These are phyloP conservation scores for Aureobasidium sp. DNA, from an alignment of 2,329 filamentous ascomycete species.

Conservation along the genomic window DNA sequence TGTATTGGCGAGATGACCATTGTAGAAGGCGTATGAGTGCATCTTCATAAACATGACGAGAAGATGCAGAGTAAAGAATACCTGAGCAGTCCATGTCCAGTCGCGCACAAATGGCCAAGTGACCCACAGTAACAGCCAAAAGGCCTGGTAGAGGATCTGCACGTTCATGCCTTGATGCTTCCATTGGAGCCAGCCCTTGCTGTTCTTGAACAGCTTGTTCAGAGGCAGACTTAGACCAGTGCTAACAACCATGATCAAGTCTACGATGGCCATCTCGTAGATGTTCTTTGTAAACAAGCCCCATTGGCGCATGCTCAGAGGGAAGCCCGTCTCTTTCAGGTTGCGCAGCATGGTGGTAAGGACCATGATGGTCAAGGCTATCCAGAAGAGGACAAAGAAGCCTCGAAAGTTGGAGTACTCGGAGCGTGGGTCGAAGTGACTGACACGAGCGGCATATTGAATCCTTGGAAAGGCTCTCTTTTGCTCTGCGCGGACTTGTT, in stretches of 20 bases:
- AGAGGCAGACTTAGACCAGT: constrained; percentile 67
- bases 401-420: constrained; percentile 92
- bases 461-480: constrained; percentile 84
- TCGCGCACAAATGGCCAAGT: constrained; percentile 70
- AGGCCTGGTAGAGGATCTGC: constrained; percentile 72
- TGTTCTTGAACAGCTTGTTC: constrained; percentile 59
- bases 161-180: constrained; percentile 66
- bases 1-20: constrained; percentile 86
- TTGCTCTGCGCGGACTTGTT: constrained; percentile 67
- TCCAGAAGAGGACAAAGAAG: constrained; percentile 98
- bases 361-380: constrained; percentile 92
- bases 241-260: constrained; percentile 75
- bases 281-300: constrained; percentile 80
- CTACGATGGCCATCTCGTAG: constrained; percentile 76
- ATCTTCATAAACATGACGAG: constrained; percentile 97
- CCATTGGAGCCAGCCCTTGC: constrained; percentile 60
- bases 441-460: constrained; percentile 82
- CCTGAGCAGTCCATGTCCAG: constrained; percentile 97
- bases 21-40: constrained; percentile 98
- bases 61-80: constrained; percentile 86
- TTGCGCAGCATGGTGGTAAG: constrained; percentile 90
- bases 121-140: constrained; percentile 73
- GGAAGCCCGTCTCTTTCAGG: constrained; percentile 85
- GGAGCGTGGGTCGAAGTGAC: constrained; percentile 88
- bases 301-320: constrained; percentile 82